These are phyloP conservation scores for Clonostachys sp. DNA, from an alignment of 2,329 filamentous ascomycete genomes.

Conservation along the genomic window DNA sequence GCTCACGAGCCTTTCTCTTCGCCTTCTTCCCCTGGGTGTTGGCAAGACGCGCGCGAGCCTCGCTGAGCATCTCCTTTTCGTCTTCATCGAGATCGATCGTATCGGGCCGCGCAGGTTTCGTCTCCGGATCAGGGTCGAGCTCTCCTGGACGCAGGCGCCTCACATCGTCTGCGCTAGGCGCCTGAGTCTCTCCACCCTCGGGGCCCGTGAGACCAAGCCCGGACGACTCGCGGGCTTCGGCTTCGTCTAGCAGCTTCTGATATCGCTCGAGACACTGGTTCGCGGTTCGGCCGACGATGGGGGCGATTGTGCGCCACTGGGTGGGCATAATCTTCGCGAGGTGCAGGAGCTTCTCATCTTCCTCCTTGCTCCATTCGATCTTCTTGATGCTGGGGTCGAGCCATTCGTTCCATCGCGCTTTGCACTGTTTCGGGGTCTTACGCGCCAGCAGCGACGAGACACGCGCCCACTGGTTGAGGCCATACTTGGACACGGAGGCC, in stretches of 20 bases:
- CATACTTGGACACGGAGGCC: slow-evolving; percentile 90
- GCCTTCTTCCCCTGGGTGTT: slow-evolving; percentile 99
- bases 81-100: slow-evolving; percentile 98
- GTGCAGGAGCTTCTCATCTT: slow-evolving; percentile 95
- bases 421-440: slow-evolving; percentile 98
- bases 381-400: slow-evolving; percentile 96
- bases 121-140: slow-evolving; percentile 95
- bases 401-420: slow-evolving; percentile 98
- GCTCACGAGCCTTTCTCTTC: slow-evolving; percentile 92
- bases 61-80: slow-evolving; percentile 98
- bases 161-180: slow-evolving; percentile 90
- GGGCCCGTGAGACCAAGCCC: slow-evolving; percentile 80
- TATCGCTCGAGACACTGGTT: slow-evolving; percentile 97
- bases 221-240: slow-evolving; percentile 83
- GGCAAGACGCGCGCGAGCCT: slow-evolving; percentile 90
- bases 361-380: slow-evolving; percentile 98
- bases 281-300: slow-evolving; percentile 91
- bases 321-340: slow-evolving; percentile 98
- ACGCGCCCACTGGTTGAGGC: slow-evolving; percentile 95
- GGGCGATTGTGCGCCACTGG: slow-evolving; percentile 97
- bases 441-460: slow-evolving; percentile 94
- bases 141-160: slow-evolving; percentile 85
- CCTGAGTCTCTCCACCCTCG: slow-evolving; percentile 78
- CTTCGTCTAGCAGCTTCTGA: slow-evolving; percentile 93
- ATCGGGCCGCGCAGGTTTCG: slow-evolving; percentile 90